Percentiles rank a stretch among this genome's conserved stretches.
Evolutionary conservation across 2,329 filamentous ascomycete species (phyloP).

Genomic region (Akanthomyces dipterigenus): DNA sequence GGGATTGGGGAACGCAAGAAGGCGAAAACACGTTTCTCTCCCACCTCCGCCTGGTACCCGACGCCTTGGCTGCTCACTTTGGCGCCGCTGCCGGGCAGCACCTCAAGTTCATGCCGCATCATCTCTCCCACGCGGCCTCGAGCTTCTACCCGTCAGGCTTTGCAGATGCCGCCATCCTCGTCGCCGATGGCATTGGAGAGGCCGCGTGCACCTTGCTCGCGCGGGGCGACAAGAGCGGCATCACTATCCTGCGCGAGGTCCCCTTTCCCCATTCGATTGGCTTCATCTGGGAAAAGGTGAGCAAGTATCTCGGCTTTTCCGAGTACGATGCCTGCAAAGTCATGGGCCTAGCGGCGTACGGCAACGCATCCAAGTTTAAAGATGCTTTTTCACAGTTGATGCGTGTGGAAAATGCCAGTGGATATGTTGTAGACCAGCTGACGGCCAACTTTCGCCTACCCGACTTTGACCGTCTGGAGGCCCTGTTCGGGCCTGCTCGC

Average conservation of each 20-base stretch:
- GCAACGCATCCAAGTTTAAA: not conserved
- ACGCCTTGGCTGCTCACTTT: not conserved
- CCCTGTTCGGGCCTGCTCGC: conserved; percentile 2
- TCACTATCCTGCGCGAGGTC: conserved; percentile 15
- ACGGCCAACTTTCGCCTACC: conserved; percentile 6
- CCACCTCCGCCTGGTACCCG: not conserved
- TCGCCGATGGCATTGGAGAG: conserved; percentile 8
- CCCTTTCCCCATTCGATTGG: conserved; percentile 3
- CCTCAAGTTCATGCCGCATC: conserved; percentile 1
- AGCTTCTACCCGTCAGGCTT: conserved; percentile 2
- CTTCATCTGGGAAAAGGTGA: conserved; percentile 6
- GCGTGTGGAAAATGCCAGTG: not conserved
- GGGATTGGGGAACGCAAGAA: conserved; percentile 2
- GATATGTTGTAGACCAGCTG: not conserved
- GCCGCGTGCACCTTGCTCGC: not conserved
- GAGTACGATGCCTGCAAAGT: conserved; percentile 6
- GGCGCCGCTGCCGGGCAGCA: not conserved
- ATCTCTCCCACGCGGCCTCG: conserved; percentile 3
- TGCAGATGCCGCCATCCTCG: conserved; percentile 3
- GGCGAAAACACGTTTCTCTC: conserved; percentile 2
- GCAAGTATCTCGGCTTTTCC: conserved; percentile 5
- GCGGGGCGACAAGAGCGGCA: conserved; percentile 14
- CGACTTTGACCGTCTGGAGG: not conserved
- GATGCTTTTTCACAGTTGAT: not conserved
- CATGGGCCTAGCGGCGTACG: conserved; percentile 4